A percentile compares a stretch with the other conserved stretches of the same genome.
These are phyloP conservation scores for Guillardia theta DNA, from an alignment of 78 protist genomes.

Conservation along the genomic window DNA sequence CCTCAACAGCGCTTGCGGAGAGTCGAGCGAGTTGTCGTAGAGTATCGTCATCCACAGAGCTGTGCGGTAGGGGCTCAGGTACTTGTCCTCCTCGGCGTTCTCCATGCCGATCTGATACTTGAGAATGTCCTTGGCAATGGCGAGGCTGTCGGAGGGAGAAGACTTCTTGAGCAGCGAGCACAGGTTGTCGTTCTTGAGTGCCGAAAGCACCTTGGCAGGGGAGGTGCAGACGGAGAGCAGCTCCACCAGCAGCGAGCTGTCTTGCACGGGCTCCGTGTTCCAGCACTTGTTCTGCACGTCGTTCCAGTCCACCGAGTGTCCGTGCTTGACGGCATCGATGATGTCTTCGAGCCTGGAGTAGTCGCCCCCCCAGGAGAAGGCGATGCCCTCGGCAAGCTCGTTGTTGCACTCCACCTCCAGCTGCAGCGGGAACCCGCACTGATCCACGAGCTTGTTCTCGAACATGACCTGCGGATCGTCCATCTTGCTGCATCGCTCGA, in stretches of 20 bases:
- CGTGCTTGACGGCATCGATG: slow-evolving; percentile 22
- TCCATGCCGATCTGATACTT: neutral
- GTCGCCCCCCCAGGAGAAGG: slow-evolving; percentile 35
- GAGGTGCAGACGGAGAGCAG: slow-evolving; percentile 18
- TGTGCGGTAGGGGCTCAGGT: neutral
- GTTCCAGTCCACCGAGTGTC: neutral
- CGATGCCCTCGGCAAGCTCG: neutral
- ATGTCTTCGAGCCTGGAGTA: neutral
- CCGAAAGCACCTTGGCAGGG: neutral
- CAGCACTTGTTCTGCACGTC: slow-evolving; percentile 15
- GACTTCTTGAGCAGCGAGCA: slow-evolving; percentile 3
- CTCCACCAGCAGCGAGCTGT: neutral
- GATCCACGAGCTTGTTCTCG: neutral
- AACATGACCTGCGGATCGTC: neutral
- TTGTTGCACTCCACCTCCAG: neutral
- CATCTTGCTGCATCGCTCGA: neutral
- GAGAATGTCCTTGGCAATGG: neutral
- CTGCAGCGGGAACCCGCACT: slow-evolving; percentile 39
- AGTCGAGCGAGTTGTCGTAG: neutral
- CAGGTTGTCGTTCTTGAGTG: neutral
- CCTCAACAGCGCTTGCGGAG: neutral
- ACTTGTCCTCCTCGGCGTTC: neutral
- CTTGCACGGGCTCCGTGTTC: neutral
- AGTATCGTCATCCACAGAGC: neutral
- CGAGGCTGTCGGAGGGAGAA: neutral